Evolutionary conservation across 2,329 filamentous ascomycete species (phyloP), one percentile per base, ranked within the genome.

Genomic region (Colletotrichum truncatum): DNA sequence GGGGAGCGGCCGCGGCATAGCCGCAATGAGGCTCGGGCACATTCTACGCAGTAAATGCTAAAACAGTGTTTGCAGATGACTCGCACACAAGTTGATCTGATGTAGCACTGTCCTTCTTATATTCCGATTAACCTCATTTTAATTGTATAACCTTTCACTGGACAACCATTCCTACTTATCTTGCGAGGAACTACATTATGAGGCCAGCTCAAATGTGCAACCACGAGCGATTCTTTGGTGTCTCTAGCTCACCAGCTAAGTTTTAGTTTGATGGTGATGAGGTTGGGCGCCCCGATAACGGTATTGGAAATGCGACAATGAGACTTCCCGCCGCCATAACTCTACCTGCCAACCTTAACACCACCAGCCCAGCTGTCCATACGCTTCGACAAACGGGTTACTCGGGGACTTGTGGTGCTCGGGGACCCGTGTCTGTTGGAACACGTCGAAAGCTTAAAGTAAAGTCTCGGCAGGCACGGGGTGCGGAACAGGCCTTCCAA

Each of bases 21-120:
- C 52, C 52, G 38, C 38, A 28, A 32, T 21, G 38, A 23, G 52
- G 52, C 52, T 55, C 52, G 39, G 28, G 52, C 52, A 39, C 34
- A 21, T n/a, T n/a, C n/a, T n/a, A n/a, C 34, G 49, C 49, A 23
- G 14, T 34, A n/a, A n/a, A n/a, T n/a, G n/a, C 28, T n/a, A 30
- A 28, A 28, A 55, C n/a, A 55, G 36, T 32, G 2, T 43, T 12
- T 32, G 38, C 16, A 3, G 14, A 38, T 38, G 48, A 38, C 48
- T 43, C 25, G 25, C 23, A 43, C 25, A 18, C 51, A 41, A n/a
- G n/a, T 34, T 10, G 21, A 14, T 38, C 49, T 16, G 8, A 21
- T 4, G n/a, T n/a, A 21, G n/a, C n/a, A n/a, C n/a, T n/a, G n/a
- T n/a, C n/a, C n/a, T n/a, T n/a, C n/a, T n/a, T n/a, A n/a, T n/a